Evolutionary conservation across 148 eudicot genomes (phyloP).

Genomic region (Cornus florida): DNA sequence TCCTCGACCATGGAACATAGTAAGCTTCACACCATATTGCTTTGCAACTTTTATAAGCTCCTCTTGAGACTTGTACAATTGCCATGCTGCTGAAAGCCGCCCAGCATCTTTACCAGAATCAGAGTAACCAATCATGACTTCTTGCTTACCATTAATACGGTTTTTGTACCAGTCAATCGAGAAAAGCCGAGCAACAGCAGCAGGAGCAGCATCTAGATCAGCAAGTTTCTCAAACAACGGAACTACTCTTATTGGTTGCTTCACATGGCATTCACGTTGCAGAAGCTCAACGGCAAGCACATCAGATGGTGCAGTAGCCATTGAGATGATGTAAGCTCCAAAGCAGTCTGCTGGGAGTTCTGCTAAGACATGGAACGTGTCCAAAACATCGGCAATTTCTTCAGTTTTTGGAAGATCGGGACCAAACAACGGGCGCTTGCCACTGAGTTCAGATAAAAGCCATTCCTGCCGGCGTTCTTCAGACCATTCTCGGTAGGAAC

Average conservation of each 20-base stretch:
- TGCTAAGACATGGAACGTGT: slow-evolving; percentile 74
- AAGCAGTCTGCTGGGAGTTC: slow-evolving; percentile 95
- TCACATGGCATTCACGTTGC: slow-evolving; percentile 92
- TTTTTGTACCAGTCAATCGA: slow-evolving; percentile 86
- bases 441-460: slow-evolving; percentile 92
- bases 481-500: slow-evolving; percentile 93
- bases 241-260: slow-evolving; percentile 79
- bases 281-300: slow-evolving; percentile 95
- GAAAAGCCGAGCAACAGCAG: slow-evolving; percentile 86
- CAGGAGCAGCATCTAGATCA: slow-evolving; percentile 91
- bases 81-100: slow-evolving; percentile 96
- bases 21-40: slow-evolving; percentile 77
- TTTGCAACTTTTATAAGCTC: slow-evolving; percentile 91
- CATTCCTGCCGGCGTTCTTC: slow-evolving; percentile 91
- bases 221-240: slow-evolving; percentile 94
- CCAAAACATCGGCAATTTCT: slow-evolving; percentile 91
- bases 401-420: slow-evolving; percentile 90
- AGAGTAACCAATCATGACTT: slow-evolving; percentile 98
- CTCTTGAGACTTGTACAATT: slow-evolving; percentile 93
- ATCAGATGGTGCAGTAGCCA: slow-evolving; percentile 97
- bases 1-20: slow-evolving; percentile 98
- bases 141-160: slow-evolving; percentile 90
- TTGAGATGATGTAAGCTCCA: slow-evolving; percentile 94
- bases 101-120: slow-evolving; percentile 99
- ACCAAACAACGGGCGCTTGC: slow-evolving; percentile 93